These are phyloP conservation scores for Kurtzmaniella cleridarum DNA, from an alignment of 805 yeast genomes.

Conservation along the genomic window DNA sequence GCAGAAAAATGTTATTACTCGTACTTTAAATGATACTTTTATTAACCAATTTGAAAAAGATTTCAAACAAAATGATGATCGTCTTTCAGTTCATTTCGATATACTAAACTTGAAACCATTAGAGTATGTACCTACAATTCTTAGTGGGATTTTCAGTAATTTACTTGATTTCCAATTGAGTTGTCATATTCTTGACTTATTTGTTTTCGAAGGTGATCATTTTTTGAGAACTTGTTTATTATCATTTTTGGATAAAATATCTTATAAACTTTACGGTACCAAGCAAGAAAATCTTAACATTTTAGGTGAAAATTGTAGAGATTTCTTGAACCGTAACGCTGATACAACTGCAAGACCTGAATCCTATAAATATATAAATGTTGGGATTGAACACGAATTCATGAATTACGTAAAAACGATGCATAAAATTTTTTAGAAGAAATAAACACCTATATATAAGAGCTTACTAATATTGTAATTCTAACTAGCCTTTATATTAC, in stretches of 20 bases:
- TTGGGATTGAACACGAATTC: conserved; percentile 48
- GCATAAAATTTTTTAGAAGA: background rate
- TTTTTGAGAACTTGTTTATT: conserved; percentile 48
- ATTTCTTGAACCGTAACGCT: background rate
- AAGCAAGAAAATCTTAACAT: conserved; percentile 39
- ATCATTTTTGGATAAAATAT: conserved; percentile 46
- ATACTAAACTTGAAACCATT: conserved; percentile 35
- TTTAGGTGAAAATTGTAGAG: conserved; percentile 14
- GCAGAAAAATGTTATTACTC: conserved; percentile 2
- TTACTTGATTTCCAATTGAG: conserved; percentile 42
- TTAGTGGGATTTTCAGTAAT: conserved; percentile 42
- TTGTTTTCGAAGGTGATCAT: conserved; percentile 54
- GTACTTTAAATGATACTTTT: conserved; percentile 8
- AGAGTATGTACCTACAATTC: conserved; percentile 35
- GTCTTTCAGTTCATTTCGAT: conserved; percentile 47
- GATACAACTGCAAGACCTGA: background rate
- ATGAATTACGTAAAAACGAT: conserved; percentile 31
- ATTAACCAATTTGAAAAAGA: conserved; percentile 40
- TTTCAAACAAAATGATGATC: conserved; percentile 37
- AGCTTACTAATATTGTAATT: background rate
- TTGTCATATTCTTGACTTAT: conserved; percentile 50
- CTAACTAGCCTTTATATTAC: background rate
- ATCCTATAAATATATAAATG: conserved; percentile 32
- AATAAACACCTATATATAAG: background rate
- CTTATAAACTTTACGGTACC: conserved; percentile 45